Evolutionary conservation across 2,329 filamentous ascomycete species (phyloP).

Genomic region (Zasmidium citrigriseum): DNA sequence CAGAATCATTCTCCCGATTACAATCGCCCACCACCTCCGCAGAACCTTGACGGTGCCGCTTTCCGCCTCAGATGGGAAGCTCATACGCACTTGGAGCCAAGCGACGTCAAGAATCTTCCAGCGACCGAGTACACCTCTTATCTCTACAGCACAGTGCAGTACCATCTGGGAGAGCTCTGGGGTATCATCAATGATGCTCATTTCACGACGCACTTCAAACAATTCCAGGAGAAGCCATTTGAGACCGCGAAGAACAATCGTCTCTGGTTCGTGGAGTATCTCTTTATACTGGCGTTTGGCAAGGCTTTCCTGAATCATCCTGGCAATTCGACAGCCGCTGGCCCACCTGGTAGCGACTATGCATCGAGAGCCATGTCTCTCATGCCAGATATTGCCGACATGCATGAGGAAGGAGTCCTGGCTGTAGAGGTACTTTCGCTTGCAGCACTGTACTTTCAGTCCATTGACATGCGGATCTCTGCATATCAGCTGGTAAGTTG

Average conservation of each 20-base stretch:
- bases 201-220: neutral
- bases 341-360: constrained; percentile 38
- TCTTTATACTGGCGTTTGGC: neutral
- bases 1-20: neutral
- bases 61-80: neutral
- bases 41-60: neutral
- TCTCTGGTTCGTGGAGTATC: neutral
- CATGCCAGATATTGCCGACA: constrained; percentile 10
- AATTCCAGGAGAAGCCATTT: neutral
- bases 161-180: neutral
- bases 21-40: neutral
- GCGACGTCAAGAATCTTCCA: neutral
- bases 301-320: neutral
- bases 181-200: neutral
- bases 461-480: constrained; percentile 18
- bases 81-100: neutral
- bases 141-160: neutral
- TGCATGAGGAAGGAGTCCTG: constrained; percentile 13
- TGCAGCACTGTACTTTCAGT: constrained; percentile 16
- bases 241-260: neutral
- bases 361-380: constrained; percentile 5
- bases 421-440: constrained; percentile 15
- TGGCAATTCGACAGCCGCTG: neutral
- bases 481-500: constrained; percentile 11
- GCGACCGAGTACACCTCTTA: neutral